Base-by-base conservation (phyloP, 2,329 filamentous ascomycete genomes). In the Penicillium sp. region DNA sequence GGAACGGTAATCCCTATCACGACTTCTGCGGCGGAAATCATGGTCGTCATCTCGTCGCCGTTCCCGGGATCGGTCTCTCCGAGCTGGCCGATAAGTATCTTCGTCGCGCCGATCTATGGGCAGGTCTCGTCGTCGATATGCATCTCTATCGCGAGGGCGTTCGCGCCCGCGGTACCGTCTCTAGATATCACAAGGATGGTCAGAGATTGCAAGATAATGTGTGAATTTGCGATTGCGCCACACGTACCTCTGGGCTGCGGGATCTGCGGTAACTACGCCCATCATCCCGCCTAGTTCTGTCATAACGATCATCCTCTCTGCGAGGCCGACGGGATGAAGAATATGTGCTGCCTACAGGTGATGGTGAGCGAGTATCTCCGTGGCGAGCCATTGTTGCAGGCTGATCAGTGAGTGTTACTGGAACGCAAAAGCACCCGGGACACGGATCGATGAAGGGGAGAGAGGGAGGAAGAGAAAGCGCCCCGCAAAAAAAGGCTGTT, bases 271-370 rank as follows among this genome's bases (percentile, higher is more conserved):
- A 75, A 50, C 71, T 67, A 57, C 79, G 76, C 46, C 72, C 72
- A 69, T 81, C 79, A 67, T 82, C 80, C 63, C 79, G 75, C 40
- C 79, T 73, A 63, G 75, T 78, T 68, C 77, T 75, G 48, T 82
- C 80, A 65, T 77, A 73, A 60, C 80, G 76, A 66, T 79, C 75
- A 70, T 82, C 76, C 64, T 80, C 81, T 74, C 80, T 78, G 67
- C 79, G 77, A 66, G 66, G 75, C 58, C 85, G 84, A 78, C 85
- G 88, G 78, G 85, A 86, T 70, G 86, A 85, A 76, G 85, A 86
- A 76, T 84, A 82, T 72, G 89, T 86, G 82, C 88, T 91, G 85
- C 88, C 89, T 91, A 87, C 86, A 87, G 88, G 88, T 86, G 88
- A 91, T 89, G 89, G 90, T 92, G 89, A 93, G 89, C 89, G 82